Evolutionary conservation across 768 basidiomycete species (phyloP).

Genomic region (Rhizopogon sp.): DNA sequence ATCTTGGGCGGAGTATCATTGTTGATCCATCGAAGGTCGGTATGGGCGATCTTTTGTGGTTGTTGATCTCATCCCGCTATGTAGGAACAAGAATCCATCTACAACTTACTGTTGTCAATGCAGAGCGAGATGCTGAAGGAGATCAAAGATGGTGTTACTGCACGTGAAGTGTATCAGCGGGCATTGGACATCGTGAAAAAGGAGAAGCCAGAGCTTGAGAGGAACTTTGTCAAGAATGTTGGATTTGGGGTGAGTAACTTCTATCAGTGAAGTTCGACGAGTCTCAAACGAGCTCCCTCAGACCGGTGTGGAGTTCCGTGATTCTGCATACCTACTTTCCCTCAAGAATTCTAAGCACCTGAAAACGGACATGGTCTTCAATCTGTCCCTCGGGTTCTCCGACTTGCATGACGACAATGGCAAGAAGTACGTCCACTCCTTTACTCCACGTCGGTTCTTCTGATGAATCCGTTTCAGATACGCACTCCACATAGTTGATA

Average conservation of each 20-base stretch:
- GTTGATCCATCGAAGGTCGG: slow-evolving; percentile 86
- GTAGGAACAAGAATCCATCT: slow-evolving; percentile 90
- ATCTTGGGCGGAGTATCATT: slow-evolving; percentile 90
- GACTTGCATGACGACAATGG: slow-evolving; percentile 74
- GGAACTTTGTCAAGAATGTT: slow-evolving; percentile 80
- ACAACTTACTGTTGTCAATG: slow-evolving; percentile 69
- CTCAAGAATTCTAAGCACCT: slow-evolving; percentile 71
- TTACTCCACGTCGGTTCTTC: not conserved
- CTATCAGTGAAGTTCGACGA: not conserved
- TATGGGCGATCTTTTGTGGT: not conserved
- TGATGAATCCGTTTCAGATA: slow-evolving; percentile 47
- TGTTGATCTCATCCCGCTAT: not conserved
- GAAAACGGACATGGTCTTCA: slow-evolving; percentile 80
- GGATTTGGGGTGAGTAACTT: slow-evolving; percentile 73
- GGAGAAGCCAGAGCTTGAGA: slow-evolving; percentile 80
- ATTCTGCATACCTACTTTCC: slow-evolving; percentile 77
- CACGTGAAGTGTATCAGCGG: slow-evolving; percentile 80
- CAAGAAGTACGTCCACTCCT: slow-evolving; percentile 53
- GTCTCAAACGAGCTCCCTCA: slow-evolving; percentile 25
- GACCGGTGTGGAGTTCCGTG: slow-evolving; percentile 96
- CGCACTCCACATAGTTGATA: slow-evolving; percentile 84
- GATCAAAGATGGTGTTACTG: slow-evolving; percentile 73
- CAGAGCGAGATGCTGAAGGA: slow-evolving; percentile 71
- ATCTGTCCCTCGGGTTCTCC: slow-evolving; percentile 79
- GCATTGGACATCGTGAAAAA: slow-evolving; percentile 65